Conservation (phyloP, 768 basidiomycete genomes). For the Boletus coccyginus region DNA sequence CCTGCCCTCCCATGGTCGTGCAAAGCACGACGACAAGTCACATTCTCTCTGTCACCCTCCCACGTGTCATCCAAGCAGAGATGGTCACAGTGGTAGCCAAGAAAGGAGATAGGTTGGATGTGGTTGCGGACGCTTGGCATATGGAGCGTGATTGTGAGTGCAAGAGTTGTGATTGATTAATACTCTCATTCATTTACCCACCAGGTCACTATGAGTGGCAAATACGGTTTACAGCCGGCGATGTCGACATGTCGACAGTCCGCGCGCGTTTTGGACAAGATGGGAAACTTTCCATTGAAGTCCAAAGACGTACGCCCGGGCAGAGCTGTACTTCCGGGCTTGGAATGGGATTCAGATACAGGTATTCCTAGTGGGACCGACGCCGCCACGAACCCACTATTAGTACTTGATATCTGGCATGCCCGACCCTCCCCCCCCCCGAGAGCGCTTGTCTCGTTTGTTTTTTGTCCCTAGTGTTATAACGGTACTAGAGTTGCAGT, state of each 20-base stretch:
- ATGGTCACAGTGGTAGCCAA: slow-evolving; percentile 65
- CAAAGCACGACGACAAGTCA: slow-evolving; percentile 40
- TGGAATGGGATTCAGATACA: slow-evolving; percentile 32
- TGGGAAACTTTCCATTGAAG: slow-evolving; percentile 48
- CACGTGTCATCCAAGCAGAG: slow-evolving; percentile 47
- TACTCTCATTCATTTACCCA: slow-evolving; percentile 2
- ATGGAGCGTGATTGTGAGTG: slow-evolving; percentile 57
- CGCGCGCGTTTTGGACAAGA: slow-evolving; percentile 48
- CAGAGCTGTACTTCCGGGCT: slow-evolving; percentile 23
- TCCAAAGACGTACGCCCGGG: slow-evolving; percentile 31
- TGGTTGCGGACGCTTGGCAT: slow-evolving; percentile 64
- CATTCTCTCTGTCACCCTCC: slow-evolving; percentile 48
- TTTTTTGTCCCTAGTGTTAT: slow-evolving; percentile 15
- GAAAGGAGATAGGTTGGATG: slow-evolving; percentile 53
- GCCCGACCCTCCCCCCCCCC: neutral
- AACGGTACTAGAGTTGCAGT: slow-evolving; percentile 17
- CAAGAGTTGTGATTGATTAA: neutral
- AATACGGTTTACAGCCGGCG: slow-evolving; percentile 50
- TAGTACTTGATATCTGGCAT: slow-evolving; percentile 4
- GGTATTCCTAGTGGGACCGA: slow-evolving; percentile 18
- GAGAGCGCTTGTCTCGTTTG: slow-evolving; percentile 5
- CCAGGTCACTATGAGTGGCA: slow-evolving; percentile 64
- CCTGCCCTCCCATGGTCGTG: slow-evolving; percentile 44
- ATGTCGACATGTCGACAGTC: slow-evolving; percentile 52
- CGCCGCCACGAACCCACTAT: neutral